phyloP scores from a whole-genome alignment of 2,329 filamentous ascomycete species.

The Penicillium capsulatum region DNA sequence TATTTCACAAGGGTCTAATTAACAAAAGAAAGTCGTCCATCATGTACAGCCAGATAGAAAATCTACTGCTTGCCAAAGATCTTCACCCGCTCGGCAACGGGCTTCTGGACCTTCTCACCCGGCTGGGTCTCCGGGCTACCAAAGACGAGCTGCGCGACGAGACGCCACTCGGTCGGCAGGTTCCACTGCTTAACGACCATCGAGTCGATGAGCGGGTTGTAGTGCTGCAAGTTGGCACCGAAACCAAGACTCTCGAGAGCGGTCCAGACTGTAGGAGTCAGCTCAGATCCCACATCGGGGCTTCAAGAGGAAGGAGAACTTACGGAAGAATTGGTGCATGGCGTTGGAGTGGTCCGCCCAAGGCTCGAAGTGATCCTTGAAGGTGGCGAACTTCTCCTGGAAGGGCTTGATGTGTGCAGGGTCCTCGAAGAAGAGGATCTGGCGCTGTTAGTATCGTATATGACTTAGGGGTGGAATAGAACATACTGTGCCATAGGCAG shows the following conservation, averaged over 20 bases:
- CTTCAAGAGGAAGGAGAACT: conserved; percentile 10
- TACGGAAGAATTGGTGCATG: conserved; percentile 71
- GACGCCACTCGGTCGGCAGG: conserved; percentile 67
- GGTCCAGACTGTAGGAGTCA: conserved; percentile 58
- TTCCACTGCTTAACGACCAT: conserved; percentile 67
- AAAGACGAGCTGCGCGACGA: conserved; percentile 82
- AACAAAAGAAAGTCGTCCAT: too few species aligned
- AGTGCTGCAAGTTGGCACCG: conserved; percentile 87
- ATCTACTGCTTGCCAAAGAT: conserved; percentile 46
- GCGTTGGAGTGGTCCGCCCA: conserved; percentile 74
- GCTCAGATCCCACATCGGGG: conserved; percentile 2
- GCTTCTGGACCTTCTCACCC: conserved; percentile 60
- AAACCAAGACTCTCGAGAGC: conserved; percentile 78
- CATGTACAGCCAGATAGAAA: too few species aligned
- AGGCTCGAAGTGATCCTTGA: conserved; percentile 72
- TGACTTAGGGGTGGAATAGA: neutral
- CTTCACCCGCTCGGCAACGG: conserved; percentile 65
- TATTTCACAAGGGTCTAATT: conserved; percentile 9
- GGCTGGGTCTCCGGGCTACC: conserved; percentile 56
- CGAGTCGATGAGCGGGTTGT: conserved; percentile 79
- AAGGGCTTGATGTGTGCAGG: conserved; percentile 60
- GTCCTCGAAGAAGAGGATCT: conserved; percentile 82
- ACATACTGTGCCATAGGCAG: conserved; percentile 69
- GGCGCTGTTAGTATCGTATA: neutral
- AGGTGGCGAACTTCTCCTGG: conserved; percentile 65